Base-by-base conservation (phyloP, 148 eudicot genomes). In the Camellia granthamiana region DNA sequence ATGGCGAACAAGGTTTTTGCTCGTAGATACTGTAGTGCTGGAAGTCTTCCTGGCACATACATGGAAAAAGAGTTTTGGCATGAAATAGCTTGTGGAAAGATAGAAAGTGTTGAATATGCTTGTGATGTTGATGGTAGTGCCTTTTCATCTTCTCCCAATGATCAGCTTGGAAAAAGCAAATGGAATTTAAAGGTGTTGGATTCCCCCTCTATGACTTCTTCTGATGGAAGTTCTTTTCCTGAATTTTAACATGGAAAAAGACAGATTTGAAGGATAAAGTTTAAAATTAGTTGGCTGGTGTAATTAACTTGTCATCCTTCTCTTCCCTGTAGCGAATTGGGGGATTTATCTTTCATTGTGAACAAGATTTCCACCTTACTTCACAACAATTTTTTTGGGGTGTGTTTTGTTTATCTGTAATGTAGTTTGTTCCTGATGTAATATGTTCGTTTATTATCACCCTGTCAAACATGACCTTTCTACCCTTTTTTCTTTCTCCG, bases 121-220 rank as follows among this genome's bases (percentile, higher is more conserved):
- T 96, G 98, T 79, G 99, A 96, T 87, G 98, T 96, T 80, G 99
- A 96, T 89, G 99, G 99, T 73, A 96, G 98, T 90, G 99, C 98
- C 70, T 96, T 94, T 86, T 96, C 99, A 69, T 94, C 99, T 79
- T 92, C 97, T 81, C 85, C 94, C 51, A 77, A 54, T 73, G 99
- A 96, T 85, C 95, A 83, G 76, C 98, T 96, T 79, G 99, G 98
- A 84, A 89, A 87, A 83, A 93, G 99, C 93, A 93, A 91, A 83
- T 96, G 97, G 98, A 96, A 96, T 84, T 85, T 96, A 71, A 93
- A 96, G 99, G 99, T 95, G 72, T 81, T 81, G 30, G 38, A 72
- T 81, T 79, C 3, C 15, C 69, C 11, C 69, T 65, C 79, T 52
- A 2, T 19, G 72, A 75, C 76, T 75, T 43, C 59, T 18, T 59